phyloP scores from a whole-genome alignment of 352 stramenopile species.

The Phytophthora brassicae region DNA sequence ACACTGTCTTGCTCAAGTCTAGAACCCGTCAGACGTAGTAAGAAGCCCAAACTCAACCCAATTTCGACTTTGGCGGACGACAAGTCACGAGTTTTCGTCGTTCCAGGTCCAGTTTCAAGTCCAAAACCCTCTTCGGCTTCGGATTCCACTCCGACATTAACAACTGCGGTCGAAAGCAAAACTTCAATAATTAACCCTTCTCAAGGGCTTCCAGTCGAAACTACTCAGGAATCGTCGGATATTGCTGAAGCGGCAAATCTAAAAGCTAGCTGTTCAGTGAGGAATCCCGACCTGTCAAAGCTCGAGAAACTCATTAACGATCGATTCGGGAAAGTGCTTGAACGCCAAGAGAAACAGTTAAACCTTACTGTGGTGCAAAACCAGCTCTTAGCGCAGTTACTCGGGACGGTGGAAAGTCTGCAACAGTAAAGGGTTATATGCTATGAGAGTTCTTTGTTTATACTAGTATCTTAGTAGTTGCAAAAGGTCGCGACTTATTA shows the following conservation, averaged over 20 bases:
- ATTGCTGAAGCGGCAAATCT: slow-evolving; percentile 11
- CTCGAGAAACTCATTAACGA: slow-evolving; percentile 22
- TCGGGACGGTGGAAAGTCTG: slow-evolving; percentile 2
- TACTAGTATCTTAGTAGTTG: neutral
- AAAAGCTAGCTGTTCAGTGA: neutral
- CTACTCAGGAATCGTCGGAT: slow-evolving; percentile 15
- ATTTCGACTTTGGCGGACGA: neutral
- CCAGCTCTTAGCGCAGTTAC: slow-evolving; percentile 10
- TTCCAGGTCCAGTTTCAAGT: neutral
- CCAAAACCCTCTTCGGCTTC: neutral
- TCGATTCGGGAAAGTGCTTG: slow-evolving; percentile 17
- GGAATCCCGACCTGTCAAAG: neutral
- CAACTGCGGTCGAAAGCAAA: neutral
- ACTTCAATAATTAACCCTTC: neutral
- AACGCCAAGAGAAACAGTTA: slow-evolving; percentile 20
- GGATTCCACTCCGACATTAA: neutral
- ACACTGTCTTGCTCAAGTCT: neutral
- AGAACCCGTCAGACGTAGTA: slow-evolving; percentile 3
- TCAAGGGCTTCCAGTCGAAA: neutral
- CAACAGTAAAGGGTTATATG: too few species aligned
- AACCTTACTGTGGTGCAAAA: slow-evolving; percentile 16
- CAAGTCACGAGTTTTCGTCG: neutral
- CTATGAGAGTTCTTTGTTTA: too few species aligned
- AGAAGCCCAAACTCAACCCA: slow-evolving; percentile 4
- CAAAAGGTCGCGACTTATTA: slow-evolving; percentile 12